Base-by-base conservation (phyloP, 257 asterid species). In the Fraxinus cuspidata region DNA sequence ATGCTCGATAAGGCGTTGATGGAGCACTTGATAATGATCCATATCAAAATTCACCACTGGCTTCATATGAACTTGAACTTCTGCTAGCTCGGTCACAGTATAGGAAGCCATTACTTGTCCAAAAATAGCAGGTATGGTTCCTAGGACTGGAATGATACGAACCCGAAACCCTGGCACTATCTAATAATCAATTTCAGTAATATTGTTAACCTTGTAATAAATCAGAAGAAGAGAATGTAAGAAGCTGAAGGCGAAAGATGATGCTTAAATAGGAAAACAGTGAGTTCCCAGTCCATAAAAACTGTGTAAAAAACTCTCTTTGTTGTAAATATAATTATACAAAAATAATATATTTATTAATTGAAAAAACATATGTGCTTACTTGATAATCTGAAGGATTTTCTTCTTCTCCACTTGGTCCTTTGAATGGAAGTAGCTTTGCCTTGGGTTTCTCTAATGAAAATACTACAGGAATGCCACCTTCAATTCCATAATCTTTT, bases 31-130 rank as follows among this genome's bases (percentile, higher is more conserved):
- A 73, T 93, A 95, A 84, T 90, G 98, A 81, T 95, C 99, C 72
- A 66, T 75, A 84, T 91, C 97, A 79, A 93, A 87, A 82, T 95
- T 95, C 77, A 92, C 98, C 74, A 95, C 88, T 18, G 98, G 98
- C 74, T 95, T 97, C 96, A 89, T 87, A 75, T 88, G 88, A 80
- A 95, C 91, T 81, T 90, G 92, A 86, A 95, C 73, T 71, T 83
- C 92, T 64, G 96, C 97, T 67, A 95, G 83, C 83, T 91, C 94
- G 70, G 97, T 91, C 74, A 85, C 83, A 66, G 91, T 96, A 85
- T 91, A 89, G 74, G 98, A 92, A 77, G 99, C 99, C 98, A 95
- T 95, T 75, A 95, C 90, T 83, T 93, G 99, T 78, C 99, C 99
- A 68, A 95, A 95, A 76, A 93, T 92, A 82, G 98, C 99, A 70